Percentiles rank a stretch among this genome's conserved stretches.
Evolutionary conservation across 441 rosid species (phyloP).

Genomic region (Dalechampia spathulata): DNA sequence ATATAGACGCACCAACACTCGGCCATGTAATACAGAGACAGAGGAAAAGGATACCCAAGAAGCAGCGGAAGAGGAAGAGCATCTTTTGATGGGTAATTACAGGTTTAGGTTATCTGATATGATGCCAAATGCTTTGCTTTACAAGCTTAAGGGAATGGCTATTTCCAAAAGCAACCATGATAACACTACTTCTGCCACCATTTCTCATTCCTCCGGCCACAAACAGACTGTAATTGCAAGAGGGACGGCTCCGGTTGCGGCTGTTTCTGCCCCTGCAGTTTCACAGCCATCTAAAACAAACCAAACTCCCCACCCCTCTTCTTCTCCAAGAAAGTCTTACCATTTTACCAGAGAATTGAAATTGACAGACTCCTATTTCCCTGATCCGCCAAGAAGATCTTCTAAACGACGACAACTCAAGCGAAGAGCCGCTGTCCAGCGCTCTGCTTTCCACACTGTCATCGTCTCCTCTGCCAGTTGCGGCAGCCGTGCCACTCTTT

Average conservation of each 20-base stretch:
- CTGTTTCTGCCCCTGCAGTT: no score
- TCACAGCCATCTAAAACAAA: background rate
- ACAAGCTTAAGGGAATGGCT: slow-evolving; percentile 58
- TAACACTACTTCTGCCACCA: background rate
- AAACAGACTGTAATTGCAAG: no score
- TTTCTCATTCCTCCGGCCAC: slow-evolving; percentile 1
- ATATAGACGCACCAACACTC: no score
- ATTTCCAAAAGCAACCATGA: slow-evolving; percentile 18
- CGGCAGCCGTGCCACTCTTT: slow-evolving; percentile 30
- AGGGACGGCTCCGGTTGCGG: no score
- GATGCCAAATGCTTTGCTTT: slow-evolving; percentile 84
- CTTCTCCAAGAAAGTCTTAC: slow-evolving; percentile 51
- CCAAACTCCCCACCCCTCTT: background rate
- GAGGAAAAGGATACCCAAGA: background rate
- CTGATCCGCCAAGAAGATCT: slow-evolving; percentile 36
- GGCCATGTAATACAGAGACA: no score
- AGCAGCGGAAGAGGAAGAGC: background rate
- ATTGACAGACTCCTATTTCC: slow-evolving; percentile 12
- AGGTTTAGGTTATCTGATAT: slow-evolving; percentile 74
- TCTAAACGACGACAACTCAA: slow-evolving; percentile 20
- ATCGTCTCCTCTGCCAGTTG: slow-evolving; percentile 35
- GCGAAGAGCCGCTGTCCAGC: slow-evolving; percentile 8
- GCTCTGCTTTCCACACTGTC: slow-evolving; percentile 21
- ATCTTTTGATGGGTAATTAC: slow-evolving; percentile 54
- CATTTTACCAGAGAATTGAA: slow-evolving; percentile 41